Percentiles rank a stretch among this genome's conserved stretches.
These are phyloP conservation scores for Penicillium sp. DNA, from an alignment of 2,329 filamentous ascomycete genomes.

Conservation along the genomic window DNA sequence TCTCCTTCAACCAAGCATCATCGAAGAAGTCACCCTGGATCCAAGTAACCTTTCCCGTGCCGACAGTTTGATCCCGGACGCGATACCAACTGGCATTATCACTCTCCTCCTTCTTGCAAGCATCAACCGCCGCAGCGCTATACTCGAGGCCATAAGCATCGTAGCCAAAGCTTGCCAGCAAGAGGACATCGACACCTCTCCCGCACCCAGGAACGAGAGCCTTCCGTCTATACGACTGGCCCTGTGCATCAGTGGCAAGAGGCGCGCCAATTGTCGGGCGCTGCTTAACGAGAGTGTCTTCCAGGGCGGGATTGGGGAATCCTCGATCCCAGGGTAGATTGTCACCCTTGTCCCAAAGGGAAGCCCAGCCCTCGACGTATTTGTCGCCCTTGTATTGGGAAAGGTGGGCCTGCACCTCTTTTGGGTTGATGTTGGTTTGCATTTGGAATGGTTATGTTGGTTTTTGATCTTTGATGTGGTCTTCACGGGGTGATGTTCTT, in stretches of 20 bases:
- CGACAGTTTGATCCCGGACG: constrained; percentile 35
- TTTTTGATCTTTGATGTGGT: background rate
- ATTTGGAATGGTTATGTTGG: constrained; percentile 14
- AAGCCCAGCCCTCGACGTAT: constrained; percentile 54
- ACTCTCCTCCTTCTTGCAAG: constrained; percentile 38
- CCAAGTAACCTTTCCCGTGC: constrained; percentile 43
- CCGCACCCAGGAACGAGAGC: constrained; percentile 82
- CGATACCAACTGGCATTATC: constrained; percentile 38
- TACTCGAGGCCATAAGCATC: constrained; percentile 75
- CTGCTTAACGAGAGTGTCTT: constrained; percentile 51
- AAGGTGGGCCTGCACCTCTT: constrained; percentile 44
- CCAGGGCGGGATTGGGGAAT: constrained; percentile 59
- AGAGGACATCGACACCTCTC: constrained; percentile 74
- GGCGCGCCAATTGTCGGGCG: constrained; percentile 40
- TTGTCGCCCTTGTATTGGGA: constrained; percentile 39
- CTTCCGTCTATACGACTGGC: constrained; percentile 43
- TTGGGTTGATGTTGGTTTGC: constrained; percentile 18
- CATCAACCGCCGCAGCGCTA: constrained; percentile 51
- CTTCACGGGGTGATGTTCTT: background rate
- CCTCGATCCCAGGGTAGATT: constrained; percentile 61
- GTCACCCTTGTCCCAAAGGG: constrained; percentile 55
- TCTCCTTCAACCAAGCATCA: constrained; percentile 42
- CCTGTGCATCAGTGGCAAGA: constrained; percentile 25
- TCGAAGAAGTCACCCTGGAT: constrained; percentile 49
- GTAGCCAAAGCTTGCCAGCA: constrained; percentile 73